phyloP scores from a whole-genome alignment of 768 basidiomycete genomes.

The Crassisporium funariophilum region DNA sequence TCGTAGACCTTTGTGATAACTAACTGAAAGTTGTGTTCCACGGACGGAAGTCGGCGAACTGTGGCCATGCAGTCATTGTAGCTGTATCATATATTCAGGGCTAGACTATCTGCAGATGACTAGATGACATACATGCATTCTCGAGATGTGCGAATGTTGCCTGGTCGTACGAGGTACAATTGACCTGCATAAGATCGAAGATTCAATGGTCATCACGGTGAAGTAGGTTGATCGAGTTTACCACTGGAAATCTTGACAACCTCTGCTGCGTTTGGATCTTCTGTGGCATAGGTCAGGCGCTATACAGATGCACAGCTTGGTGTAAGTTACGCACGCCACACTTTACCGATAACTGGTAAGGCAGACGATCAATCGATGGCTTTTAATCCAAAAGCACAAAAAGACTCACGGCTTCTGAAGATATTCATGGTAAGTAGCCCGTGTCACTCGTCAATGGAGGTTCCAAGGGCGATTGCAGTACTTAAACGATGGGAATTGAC shows the following conservation, averaged over 20 bases:
- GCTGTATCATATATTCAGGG: constrained; percentile 41
- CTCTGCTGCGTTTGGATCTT: constrained; percentile 93
- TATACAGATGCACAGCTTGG: constrained; percentile 12
- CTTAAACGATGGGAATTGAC: constrained; percentile 1
- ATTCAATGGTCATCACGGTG: constrained; percentile 3
- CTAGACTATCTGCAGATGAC: background rate
- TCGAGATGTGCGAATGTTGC: constrained; percentile 85
- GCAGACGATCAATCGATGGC: too few relatives aligned
- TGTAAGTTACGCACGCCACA: constrained; percentile 78
- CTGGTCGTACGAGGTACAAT: constrained; percentile 88
- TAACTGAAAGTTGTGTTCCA: constrained; percentile 84
- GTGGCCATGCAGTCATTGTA: constrained; percentile 96
- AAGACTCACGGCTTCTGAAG: constrained; percentile 75
- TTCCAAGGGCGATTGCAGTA: too few relatives aligned
- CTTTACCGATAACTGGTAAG: constrained; percentile 78
- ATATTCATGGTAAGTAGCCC: constrained; percentile 78
- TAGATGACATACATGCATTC: constrained; percentile 89
- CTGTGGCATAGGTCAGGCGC: constrained; percentile 40
- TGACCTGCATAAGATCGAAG: constrained; percentile 54
- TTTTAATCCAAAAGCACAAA: background rate
- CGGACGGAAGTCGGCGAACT: constrained; percentile 77
- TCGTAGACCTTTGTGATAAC: constrained; percentile 97
- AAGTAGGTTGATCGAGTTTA: constrained; percentile 12
- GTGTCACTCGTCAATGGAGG: too few relatives aligned
- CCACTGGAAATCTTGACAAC: constrained; percentile 91